Conservation (phyloP, 2,329 filamentous ascomycete genomes). For the Diplodia sapinea region DNA sequence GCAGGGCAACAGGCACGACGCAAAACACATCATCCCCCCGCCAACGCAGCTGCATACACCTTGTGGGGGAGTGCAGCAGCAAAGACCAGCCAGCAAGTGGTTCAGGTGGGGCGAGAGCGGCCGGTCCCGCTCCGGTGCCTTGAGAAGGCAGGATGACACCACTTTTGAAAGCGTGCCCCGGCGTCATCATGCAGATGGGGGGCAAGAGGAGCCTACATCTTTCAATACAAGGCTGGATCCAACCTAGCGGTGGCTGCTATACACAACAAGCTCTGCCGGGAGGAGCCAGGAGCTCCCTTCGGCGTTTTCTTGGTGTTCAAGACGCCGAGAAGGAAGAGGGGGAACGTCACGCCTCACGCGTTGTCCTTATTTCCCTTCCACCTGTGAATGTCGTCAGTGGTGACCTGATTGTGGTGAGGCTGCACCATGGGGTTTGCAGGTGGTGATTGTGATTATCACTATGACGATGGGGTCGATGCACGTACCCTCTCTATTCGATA, state of each 20-base stretch:
- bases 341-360: not conserved
- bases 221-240: not conserved
- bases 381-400: not conserved
- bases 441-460: not conserved
- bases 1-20: not conserved
- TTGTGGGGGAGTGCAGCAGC: constrained; percentile 19
- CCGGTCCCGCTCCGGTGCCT: not conserved
- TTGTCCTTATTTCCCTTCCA: not conserved
- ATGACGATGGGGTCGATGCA: not conserved
- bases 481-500: not conserved
- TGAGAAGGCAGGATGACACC: not conserved
- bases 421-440: not conserved
- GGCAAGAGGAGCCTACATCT: not conserved
- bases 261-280: not conserved
- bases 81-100: not conserved
- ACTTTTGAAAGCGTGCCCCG: not conserved
- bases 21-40: not conserved
- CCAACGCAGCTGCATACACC: not conserved
- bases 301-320: not conserved
- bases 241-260: not conserved
- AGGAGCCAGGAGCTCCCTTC: not conserved
- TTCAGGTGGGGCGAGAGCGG: not conserved
- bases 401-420: not conserved
- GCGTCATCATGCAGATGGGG: not conserved
- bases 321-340: not conserved